Conservation (phyloP, 108 stramenopile genomes). For the Nitzschia inconspicua region DNA sequence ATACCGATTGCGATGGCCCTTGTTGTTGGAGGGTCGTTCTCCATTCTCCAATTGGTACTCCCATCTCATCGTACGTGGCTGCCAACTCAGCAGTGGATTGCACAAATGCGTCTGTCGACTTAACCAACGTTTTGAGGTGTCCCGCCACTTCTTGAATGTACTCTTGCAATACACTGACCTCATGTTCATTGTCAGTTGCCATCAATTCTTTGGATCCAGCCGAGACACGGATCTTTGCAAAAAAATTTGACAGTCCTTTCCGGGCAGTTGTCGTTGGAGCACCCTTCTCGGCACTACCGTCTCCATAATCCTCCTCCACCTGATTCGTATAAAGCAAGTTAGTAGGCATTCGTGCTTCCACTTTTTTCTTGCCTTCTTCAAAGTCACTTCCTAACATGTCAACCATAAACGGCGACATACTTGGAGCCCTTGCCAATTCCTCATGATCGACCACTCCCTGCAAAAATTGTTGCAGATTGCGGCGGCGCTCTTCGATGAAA, state of each 20-base stretch:
- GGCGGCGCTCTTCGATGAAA: slow-evolving; percentile 74
- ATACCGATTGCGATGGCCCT: not conserved
- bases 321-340: not conserved
- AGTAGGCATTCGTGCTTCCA: slow-evolving; percentile 23
- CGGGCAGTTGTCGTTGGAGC: slow-evolving; percentile 15
- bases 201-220: slow-evolving; percentile 46
- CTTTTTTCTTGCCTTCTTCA: slow-evolving; percentile 52
- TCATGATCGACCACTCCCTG: slow-evolving; percentile 65
- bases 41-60: slow-evolving; percentile 70
- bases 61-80: slow-evolving; percentile 73
- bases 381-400: slow-evolving; percentile 49
- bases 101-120: slow-evolving; percentile 68
- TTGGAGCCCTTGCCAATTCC: slow-evolving; percentile 67
- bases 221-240: slow-evolving; percentile 52
- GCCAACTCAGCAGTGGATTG: slow-evolving; percentile 60
- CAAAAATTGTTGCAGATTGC: slow-evolving; percentile 76
- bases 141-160: slow-evolving; percentile 62
- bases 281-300: not conserved
- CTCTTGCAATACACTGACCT: slow-evolving; percentile 60
- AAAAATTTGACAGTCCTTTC: slow-evolving; percentile 49
- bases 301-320: slow-evolving; percentile 25
- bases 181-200: slow-evolving; percentile 56
- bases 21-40: not conserved
- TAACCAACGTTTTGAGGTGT: slow-evolving; percentile 70
- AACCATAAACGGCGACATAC: slow-evolving; percentile 74